Evolutionary conservation across 371 early-diverging fungal species (phyloP).

Genomic region (Mycotypha africana): DNA sequence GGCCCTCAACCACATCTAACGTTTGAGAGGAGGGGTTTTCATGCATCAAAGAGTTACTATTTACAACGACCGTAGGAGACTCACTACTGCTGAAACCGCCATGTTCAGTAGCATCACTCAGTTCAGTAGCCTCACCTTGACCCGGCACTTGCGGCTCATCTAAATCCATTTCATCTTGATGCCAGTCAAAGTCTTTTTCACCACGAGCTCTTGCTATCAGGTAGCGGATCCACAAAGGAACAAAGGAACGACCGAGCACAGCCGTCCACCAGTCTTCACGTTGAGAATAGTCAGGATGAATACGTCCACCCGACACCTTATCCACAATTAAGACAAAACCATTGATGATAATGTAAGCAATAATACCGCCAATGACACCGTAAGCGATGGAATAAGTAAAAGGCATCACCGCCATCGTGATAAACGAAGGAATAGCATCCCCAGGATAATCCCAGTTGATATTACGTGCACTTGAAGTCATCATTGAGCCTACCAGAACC

Average conservation of each 20-base stretch:
- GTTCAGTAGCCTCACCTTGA: not conserved
- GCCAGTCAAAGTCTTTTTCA: slow-evolving; percentile 24
- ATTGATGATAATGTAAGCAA: slow-evolving; percentile 59
- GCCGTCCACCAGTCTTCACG: slow-evolving; percentile 47
- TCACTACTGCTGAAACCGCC: not conserved
- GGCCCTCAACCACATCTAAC: too few relatives aligned
- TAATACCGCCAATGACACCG: slow-evolving; percentile 65
- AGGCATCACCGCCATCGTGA: slow-evolving; percentile 75
- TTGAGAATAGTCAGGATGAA: slow-evolving; percentile 39
- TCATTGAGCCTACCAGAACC: slow-evolving; percentile 74
- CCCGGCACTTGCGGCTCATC: too few relatives aligned
- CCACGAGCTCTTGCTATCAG: slow-evolving; percentile 28
- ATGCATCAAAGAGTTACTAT: slow-evolving; percentile 1
- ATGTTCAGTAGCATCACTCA: too few relatives aligned
- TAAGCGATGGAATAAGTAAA: slow-evolving; percentile 71
- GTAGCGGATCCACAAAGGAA: slow-evolving; percentile 36
- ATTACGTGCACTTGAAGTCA: slow-evolving; percentile 60
- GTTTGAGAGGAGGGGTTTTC: slow-evolving; percentile 7
- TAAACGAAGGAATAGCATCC: slow-evolving; percentile 72
- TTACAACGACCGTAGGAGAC: slow-evolving; percentile 7
- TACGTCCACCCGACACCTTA: slow-evolving; percentile 43
- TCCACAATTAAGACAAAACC: slow-evolving; percentile 41
- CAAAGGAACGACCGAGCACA: slow-evolving; percentile 26
- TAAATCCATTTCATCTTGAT: slow-evolving; percentile 30
- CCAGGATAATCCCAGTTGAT: slow-evolving; percentile 78